These are phyloP conservation scores for Naematelia encephala DNA, from an alignment of 768 basidiomycete genomes.

Conservation along the genomic window DNA sequence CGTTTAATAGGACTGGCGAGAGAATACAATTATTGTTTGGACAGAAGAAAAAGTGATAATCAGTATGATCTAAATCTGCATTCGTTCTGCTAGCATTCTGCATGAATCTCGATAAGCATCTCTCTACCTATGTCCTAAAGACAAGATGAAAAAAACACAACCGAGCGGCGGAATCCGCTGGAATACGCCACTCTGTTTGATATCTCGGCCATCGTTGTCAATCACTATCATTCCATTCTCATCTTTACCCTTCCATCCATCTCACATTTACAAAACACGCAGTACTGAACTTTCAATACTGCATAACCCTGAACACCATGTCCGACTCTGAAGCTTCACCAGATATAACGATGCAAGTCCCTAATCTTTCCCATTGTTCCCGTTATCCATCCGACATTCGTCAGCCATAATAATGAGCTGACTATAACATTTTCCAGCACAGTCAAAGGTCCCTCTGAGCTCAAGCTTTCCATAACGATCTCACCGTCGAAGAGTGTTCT, in stretches of 20 bases:
- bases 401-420: background rate
- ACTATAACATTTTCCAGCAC: constrained; percentile 32
- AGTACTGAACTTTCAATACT: too few relatives aligned
- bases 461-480: constrained; percentile 86
- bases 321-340: background rate
- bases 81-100: background rate
- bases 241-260: too few relatives aligned
- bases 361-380: too few relatives aligned
- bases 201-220: too few relatives aligned
- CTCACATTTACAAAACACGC: too few relatives aligned
- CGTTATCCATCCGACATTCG: too few relatives aligned
- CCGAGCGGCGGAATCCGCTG: background rate
- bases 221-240: too few relatives aligned
- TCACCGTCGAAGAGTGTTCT: constrained; percentile 74
- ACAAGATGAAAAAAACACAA: background rate
- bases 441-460: constrained; percentile 69
- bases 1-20: background rate
- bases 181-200: background rate
- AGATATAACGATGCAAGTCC: background rate
- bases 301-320: background rate
- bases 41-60: too few relatives aligned
- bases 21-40: background rate
- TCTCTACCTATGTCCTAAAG: background rate
- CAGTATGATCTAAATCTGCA: too few relatives aligned
- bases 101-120: background rate